These are phyloP conservation scores for Phytophthora sp. DNA, from an alignment of 352 stramenopile genomes.

Conservation along the genomic window DNA sequence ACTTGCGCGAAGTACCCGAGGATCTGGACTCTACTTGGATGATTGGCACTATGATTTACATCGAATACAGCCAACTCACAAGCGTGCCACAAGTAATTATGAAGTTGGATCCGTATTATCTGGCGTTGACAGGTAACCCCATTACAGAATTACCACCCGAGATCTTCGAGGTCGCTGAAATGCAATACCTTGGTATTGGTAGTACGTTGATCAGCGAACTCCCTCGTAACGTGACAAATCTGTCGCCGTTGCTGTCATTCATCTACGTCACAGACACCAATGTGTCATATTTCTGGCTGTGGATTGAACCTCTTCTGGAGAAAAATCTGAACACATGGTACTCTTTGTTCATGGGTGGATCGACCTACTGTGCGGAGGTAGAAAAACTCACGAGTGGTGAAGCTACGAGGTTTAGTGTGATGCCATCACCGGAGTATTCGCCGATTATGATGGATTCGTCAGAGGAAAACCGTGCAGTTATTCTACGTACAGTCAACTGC, in stretches of 20 bases:
- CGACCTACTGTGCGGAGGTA: constrained; percentile 19
- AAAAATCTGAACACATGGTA: background rate
- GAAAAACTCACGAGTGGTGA: constrained; percentile 8
- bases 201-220: constrained; percentile 17
- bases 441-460: constrained; percentile 19
- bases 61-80: constrained; percentile 36
- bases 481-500: constrained; percentile 19
- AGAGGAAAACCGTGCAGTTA: constrained; percentile 7
- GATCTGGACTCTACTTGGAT: constrained; percentile 51
- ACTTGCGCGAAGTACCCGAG: constrained; percentile 41
- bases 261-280: constrained; percentile 29
- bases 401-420: background rate
- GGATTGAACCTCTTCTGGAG: constrained; percentile 30
- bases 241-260: constrained; percentile 21
- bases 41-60: constrained; percentile 21
- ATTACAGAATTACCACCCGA: constrained; percentile 19
- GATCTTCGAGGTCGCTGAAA: constrained; percentile 29
- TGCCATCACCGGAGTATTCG: constrained; percentile 13
- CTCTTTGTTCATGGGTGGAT: constrained; percentile 15
- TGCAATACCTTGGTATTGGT: constrained; percentile 27
- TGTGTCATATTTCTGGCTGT: constrained; percentile 32
- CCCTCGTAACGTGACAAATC: constrained; percentile 20
- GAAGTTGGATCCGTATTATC: constrained; percentile 15
- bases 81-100: constrained; percentile 8
- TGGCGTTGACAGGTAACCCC: constrained; percentile 34